These are phyloP conservation scores for Aspergillus quadrilineatus DNA, from an alignment of 2,329 filamentous ascomycete genomes.

Conservation along the genomic window DNA sequence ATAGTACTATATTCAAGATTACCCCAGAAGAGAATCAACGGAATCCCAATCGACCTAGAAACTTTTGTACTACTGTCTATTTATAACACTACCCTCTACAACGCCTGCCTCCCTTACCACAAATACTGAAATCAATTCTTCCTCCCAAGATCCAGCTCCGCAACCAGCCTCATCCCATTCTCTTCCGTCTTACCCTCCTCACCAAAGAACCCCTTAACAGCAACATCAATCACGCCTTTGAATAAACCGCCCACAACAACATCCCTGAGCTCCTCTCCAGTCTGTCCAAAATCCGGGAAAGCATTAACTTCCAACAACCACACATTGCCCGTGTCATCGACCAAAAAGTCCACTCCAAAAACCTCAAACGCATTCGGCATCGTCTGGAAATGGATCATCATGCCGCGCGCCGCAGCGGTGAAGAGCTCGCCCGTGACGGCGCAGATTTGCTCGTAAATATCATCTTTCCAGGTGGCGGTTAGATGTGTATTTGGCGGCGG, in stretches of 20 bases:
- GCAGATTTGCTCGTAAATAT: constrained; percentile 74
- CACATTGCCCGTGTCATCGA: constrained; percentile 62
- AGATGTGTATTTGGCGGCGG: constrained; percentile 29
- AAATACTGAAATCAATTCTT: not conserved
- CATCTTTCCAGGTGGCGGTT: constrained; percentile 51
- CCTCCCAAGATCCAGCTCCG: constrained; percentile 43
- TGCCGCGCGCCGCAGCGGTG: constrained; percentile 77
- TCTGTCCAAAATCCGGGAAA: constrained; percentile 94
- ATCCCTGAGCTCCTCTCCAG: constrained; percentile 68
- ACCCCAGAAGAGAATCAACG: not conserved
- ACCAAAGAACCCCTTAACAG: constrained; percentile 69
- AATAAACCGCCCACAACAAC: constrained; percentile 73
- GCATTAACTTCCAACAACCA: constrained; percentile 93
- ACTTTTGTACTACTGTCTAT: constrained; percentile 1
- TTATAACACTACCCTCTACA: not conserved
- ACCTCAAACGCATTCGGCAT: constrained; percentile 86
- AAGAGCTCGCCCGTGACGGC: constrained; percentile 73
- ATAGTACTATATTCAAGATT: not conserved
- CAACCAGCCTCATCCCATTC: constrained; percentile 37
- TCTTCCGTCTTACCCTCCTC: constrained; percentile 22
- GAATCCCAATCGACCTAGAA: not conserved
- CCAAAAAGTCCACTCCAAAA: constrained; percentile 87
- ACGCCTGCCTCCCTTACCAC: constrained; percentile 25
- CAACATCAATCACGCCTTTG: constrained; percentile 67
- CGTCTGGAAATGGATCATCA: constrained; percentile 89